Evolutionary conservation across 2,329 filamentous ascomycete genomes (phyloP), one percentile per base, ranked within the genome.

Genomic region (Aspergillus hortae): DNA sequence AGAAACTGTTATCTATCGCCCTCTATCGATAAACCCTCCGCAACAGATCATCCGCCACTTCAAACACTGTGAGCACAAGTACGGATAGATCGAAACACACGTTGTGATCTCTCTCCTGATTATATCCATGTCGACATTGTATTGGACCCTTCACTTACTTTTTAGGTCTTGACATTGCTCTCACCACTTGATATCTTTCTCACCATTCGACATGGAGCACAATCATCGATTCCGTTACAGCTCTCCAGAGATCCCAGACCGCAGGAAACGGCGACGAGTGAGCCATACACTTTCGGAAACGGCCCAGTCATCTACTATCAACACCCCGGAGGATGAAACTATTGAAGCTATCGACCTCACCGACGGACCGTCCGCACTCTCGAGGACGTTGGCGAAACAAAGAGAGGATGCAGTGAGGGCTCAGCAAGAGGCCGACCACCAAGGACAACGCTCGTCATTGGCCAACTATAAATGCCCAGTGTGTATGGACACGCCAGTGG

Each of bases 401-500:
- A 72, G 74, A 5, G 72, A 77, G 49, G 78, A 81, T 54, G 77
- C 79, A 0, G 68, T 81, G 35, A 75, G 75, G 50, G 70, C 75
- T 1, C 74, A 80, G 56, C 61, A 72, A 27, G 54, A 64, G 2
- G 49, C 57, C 2, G 65, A 67, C 6, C 61, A 66, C 32, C 57
- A 64, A 15, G 63, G 57, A 14, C 67, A 60, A 14, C 67, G 61
- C 3, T 72, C 72, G 33, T 60, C 71, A 33, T 72, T 79, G 57
- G 78, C 70, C 19, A 76, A 67, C 4, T 78, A 79, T 62, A 80
- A 73, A 55, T 86, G 83, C 63, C 82, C 84, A 42, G 81, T 86
- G 19, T 86, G 83, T 67, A 80, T 86, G 79, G 83, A 86, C 57
- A 76, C 72, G 4, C 80, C 79, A 2, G 82, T 77, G 7, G 77